A percentile compares a stretch with the other conserved stretches of the same genome.
Evolutionary conservation across 768 basidiomycete species (phyloP).

Genomic region (Strobilomyces echinocephalus): DNA sequence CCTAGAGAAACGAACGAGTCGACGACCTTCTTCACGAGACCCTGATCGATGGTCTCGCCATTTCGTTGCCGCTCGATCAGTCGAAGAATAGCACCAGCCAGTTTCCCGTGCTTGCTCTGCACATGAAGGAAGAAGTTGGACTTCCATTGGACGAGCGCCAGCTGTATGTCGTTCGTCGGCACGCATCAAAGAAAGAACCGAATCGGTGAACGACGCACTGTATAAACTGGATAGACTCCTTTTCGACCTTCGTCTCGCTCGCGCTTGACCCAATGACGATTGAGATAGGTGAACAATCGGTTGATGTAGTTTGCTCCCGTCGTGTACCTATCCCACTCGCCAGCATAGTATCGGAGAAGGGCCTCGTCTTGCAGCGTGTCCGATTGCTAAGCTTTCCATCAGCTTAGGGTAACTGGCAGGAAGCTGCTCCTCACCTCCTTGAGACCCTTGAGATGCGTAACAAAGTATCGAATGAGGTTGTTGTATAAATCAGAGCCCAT

Average conservation of each 20-base stretch:
- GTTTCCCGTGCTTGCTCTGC: constrained; percentile 76
- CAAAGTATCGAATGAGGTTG: constrained; percentile 88
- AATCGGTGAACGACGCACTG: constrained; percentile 47
- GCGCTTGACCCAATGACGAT: constrained; percentile 98
- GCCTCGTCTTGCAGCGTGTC: constrained; percentile 82
- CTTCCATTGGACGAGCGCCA: constrained; percentile 96
- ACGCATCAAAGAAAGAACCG: background rate
- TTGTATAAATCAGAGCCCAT: constrained; percentile 98
- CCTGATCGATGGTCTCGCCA: constrained; percentile 90
- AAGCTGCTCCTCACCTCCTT: constrained; percentile 48
- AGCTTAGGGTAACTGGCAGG: constrained; percentile 14
- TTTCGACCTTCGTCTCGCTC: constrained; percentile 97
- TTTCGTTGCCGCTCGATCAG: constrained; percentile 92
- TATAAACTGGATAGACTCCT: constrained; percentile 93
- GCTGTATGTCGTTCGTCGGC: constrained; percentile 36
- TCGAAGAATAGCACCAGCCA: constrained; percentile 81
- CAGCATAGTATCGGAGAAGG: constrained; percentile 84
- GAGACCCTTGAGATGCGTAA: constrained; percentile 66
- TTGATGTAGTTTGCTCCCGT: constrained; percentile 97
- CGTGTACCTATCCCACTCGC: constrained; percentile 95
- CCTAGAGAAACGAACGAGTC: constrained; percentile 95
- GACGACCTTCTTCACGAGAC: constrained; percentile 89
- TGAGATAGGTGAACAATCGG: constrained; percentile 94
- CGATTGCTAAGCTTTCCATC: constrained; percentile 48
- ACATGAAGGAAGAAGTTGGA: constrained; percentile 82